These are phyloP conservation scores for Citrus sp. DNA, from an alignment of 345 rosid genomes.

Conservation along the genomic window DNA sequence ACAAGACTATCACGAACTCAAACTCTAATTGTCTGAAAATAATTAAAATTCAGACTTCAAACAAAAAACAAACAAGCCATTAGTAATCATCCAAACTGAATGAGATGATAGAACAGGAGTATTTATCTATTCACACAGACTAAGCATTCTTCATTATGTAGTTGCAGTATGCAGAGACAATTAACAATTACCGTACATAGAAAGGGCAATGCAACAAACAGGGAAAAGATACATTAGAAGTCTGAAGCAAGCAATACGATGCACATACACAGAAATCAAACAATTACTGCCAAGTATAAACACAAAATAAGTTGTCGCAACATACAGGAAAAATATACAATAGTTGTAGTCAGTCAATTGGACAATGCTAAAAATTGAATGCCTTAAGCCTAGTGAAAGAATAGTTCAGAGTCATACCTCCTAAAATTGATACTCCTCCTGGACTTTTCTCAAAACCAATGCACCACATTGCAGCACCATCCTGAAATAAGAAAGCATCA, in stretches of 20 bases:
- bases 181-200: not conserved
- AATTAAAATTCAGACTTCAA: no score
- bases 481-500: conserved; percentile 38
- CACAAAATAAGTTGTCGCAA: not conserved
- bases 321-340: not conserved
- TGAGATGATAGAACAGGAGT: not conserved
- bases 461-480: conserved; percentile 85
- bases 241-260: not conserved
- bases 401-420: conserved; percentile 52
- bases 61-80: no score
- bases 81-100: not conserved
- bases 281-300: not conserved
- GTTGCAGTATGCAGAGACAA: not conserved
- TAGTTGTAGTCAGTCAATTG: not conserved
- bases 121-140: not conserved
- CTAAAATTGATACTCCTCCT: conserved; percentile 68
- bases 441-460: conserved; percentile 67
- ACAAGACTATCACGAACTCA: not conserved
- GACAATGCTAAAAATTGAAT: not conserved
- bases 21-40: no score
- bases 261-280: not conserved
- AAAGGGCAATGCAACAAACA: no score
- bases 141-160: not conserved
- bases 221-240: not conserved
- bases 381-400: not conserved